Base-by-base conservation (phyloP, 768 basidiomycete species). In the Glaciozyma antarctica region DNA sequence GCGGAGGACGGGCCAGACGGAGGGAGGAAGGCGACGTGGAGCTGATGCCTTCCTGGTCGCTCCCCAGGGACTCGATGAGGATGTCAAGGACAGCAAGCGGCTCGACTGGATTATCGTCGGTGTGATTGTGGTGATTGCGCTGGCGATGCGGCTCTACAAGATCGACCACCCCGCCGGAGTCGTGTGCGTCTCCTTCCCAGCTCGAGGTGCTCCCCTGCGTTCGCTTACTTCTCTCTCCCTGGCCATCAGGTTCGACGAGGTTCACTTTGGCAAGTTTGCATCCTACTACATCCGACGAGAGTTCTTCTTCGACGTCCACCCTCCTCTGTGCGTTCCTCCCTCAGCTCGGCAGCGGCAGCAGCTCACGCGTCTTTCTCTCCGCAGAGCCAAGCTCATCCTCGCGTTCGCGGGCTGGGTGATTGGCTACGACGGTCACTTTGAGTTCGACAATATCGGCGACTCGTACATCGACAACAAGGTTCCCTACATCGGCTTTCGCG, bases 301-400 rank as follows among this genome's bases (percentile, higher is more conserved):
- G 77, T 99, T 97, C 80, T 98, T 98, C 79, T 99, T 99, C 80
- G 95, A 99, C 76, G 94, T 99, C 12, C 95, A 99, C 74, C 95
- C 95, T 45, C 95, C 95, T 3, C 84, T 98, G 69, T 69, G 6
- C 43, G 67, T 58, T 22, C 12, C 17, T 26, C 30, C 22, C 22
- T 21, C 28, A 17, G 22, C 28, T 6, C 21, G 2, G 21, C n/a
- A 10, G 17, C 21, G 5, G 22, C 7, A n/a, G 28, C 30, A 10
- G 24, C 54, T 47, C 54, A 22, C 59, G 1, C 22, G 12, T 28
- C 13, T 62, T 8, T 16, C 41, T 47, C 24, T 32, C 28, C 52
- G 16, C 63, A 69, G 68, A 59, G 93, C 95, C 49, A 99, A 99
- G 76, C 82, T 99, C 66, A 81, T 99, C 30, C 90, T 94, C 74